phyloP scores from a whole-genome alignment of 1,284 basidiomycete species.

The Phlebopus sp. region DNA sequence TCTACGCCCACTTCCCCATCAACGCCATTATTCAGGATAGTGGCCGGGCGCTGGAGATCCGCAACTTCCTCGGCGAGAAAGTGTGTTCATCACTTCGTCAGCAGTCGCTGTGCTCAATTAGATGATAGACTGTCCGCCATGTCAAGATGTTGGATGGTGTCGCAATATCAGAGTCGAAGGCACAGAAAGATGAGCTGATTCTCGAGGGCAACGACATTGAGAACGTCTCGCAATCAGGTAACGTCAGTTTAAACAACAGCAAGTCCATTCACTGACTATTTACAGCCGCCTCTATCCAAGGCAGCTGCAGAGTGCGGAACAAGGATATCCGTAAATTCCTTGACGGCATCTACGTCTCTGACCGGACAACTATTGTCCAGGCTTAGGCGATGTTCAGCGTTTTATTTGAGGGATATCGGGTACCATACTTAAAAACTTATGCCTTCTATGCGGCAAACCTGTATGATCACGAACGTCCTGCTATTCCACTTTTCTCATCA shows the following conservation, averaged over 20 bases:
- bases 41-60: conserved; percentile 86
- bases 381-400: conserved; percentile 35
- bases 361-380: conserved; percentile 63
- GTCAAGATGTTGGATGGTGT: conserved; percentile 93
- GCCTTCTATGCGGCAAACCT: conserved; percentile 20
- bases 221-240: conserved; percentile 92
- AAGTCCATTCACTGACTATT: conserved; percentile 3
- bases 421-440: conserved; percentile 13
- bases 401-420: conserved; percentile 7
- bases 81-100: conserved; percentile 35
- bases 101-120: conserved; percentile 3
- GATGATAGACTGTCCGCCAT: conserved; percentile 78
- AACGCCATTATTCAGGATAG: conserved; percentile 94
- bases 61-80: conserved; percentile 98
- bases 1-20: conserved; percentile 99
- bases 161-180: conserved; percentile 85
- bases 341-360: conserved; percentile 92
- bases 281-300: conserved; percentile 91
- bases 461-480: conserved; percentile 32
- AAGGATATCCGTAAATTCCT: conserved; percentile 98
- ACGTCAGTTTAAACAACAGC: conserved; percentile 3
- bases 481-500: conserved; percentile 8
- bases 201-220: conserved; percentile 94
- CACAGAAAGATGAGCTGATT: conserved; percentile 95
- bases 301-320: conserved; percentile 91